These are phyloP conservation scores for Myriosclerotinia curreyana DNA, from an alignment of 2,329 filamentous ascomycete species.

Conservation along the genomic window DNA sequence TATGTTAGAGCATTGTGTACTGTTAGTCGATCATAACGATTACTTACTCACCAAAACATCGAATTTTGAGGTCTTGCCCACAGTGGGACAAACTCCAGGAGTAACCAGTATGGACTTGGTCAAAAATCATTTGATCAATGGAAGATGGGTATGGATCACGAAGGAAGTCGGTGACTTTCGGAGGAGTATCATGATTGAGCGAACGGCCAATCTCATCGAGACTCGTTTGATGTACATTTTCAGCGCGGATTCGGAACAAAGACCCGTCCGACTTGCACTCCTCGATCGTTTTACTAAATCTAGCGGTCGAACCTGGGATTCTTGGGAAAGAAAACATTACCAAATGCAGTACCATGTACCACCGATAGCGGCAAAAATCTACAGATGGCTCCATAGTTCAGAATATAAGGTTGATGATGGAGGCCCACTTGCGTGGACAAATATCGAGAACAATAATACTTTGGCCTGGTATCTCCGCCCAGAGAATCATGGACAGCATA, in stretches of 20 bases:
- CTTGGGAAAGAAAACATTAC: neutral
- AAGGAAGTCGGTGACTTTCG: neutral
- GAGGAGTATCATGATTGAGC: slow-evolving; percentile 10
- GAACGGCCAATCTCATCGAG: slow-evolving; percentile 1
- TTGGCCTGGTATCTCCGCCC: neutral
- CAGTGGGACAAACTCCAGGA: neutral
- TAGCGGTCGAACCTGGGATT: neutral
- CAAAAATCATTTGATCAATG: slow-evolving; percentile 12
- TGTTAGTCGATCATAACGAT: slow-evolving; percentile 6
- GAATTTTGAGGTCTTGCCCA: neutral
- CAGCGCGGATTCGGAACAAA: neutral
- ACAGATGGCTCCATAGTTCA: neutral
- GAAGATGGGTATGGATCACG: slow-evolving; percentile 18
- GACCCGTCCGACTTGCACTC: neutral
- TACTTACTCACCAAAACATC: slow-evolving; percentile 1
- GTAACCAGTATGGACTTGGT: neutral
- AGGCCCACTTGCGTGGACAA: slow-evolving; percentile 3
- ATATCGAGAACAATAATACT: neutral
- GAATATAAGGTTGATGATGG: neutral
- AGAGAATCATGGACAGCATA: neutral
- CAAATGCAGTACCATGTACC: neutral
- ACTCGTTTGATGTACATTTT: slow-evolving; percentile 5
- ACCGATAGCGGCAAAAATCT: neutral
- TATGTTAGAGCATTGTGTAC: slow-evolving; percentile 8
- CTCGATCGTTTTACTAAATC: neutral